Conservation (phyloP, 139 green algal genomes). For the Ettlia oleoabundans region DNA sequence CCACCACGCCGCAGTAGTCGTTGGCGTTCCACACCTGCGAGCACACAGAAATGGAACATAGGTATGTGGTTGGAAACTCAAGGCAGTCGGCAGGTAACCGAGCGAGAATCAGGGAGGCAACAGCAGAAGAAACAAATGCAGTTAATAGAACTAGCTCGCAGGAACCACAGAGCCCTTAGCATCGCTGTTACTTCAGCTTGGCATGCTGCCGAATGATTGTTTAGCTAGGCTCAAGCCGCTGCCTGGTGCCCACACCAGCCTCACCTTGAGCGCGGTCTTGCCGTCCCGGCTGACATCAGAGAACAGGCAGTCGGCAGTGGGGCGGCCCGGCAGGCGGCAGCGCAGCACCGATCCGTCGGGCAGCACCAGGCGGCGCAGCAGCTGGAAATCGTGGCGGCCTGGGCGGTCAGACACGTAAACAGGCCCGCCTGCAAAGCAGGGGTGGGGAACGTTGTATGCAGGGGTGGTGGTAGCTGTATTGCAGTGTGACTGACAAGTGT, state of each 20-base stretch:
- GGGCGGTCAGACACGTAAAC: conserved; percentile 82
- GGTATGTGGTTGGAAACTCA: background rate
- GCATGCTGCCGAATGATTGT: no score
- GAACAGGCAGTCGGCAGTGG: conserved; percentile 91
- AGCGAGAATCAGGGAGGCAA: no score
- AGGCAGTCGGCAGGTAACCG: no score
- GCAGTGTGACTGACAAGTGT: background rate
- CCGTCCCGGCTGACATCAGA: conserved; percentile 79
- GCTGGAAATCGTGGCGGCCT: conserved; percentile 71
- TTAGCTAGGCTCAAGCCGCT: no score
- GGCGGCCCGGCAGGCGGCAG: conserved; percentile 73
- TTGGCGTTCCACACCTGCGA: conserved; percentile 79
- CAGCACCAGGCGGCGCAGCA: conserved; percentile 75
- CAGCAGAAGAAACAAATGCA: no score
- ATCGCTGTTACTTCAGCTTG: no score
- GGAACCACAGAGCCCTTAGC: no score
- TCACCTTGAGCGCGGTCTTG: conserved; percentile 79
- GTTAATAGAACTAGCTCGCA: no score
- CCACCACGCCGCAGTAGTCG: conserved; percentile 69
- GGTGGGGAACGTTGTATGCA: no score
- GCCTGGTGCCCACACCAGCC: conserved; percentile 5
- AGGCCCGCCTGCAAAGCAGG: conserved; percentile 57
- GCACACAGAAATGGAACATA: background rate
- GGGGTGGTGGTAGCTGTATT: no score
- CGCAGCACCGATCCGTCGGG: conserved; percentile 64